These are phyloP conservation scores for Triadica sebifera DNA, from an alignment of 345 rosid genomes.

Conservation along the genomic window DNA sequence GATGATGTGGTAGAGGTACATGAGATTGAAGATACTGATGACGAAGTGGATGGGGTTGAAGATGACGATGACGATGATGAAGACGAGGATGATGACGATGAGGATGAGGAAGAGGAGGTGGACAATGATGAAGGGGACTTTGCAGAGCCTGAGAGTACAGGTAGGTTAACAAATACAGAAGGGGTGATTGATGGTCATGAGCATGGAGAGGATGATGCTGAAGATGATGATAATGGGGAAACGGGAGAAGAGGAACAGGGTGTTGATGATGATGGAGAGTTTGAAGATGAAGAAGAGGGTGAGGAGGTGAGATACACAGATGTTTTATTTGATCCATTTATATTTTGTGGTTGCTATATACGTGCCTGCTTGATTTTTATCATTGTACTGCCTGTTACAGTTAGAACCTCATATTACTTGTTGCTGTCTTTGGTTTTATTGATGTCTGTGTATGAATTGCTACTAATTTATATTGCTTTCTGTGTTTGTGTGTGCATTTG, in stretches of 20 bases:
- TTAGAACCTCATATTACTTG: background rate
- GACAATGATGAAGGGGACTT: conserved; percentile 47
- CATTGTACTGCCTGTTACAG: background rate
- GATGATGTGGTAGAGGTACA: conserved; percentile 45
- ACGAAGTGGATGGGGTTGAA: conserved; percentile 46
- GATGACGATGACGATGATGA: conserved; percentile 37
- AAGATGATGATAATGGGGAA: conserved; percentile 37
- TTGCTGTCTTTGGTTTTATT: background rate
- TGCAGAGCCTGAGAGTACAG: conserved; percentile 40
- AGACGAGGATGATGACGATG: conserved; percentile 27
- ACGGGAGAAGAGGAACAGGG: conserved; percentile 26
- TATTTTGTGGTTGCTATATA: background rate
- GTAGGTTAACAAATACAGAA: conserved; percentile 44
- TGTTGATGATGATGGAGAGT: conserved; percentile 52
- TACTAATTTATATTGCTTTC: background rate
- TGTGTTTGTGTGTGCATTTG: background rate
- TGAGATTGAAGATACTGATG: conserved; percentile 40
- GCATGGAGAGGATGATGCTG: conserved; percentile 65
- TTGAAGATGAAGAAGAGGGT: conserved; percentile 49
- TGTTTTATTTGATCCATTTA: background rate
- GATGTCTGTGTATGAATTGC: background rate
- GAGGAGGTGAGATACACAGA: conserved; percentile 57
- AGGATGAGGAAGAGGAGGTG: conserved; percentile 45
- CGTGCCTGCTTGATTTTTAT: background rate
- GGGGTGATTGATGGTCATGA: conserved; percentile 85